Base-by-base conservation (phyloP, 176 grass and related monocot genomes). In the Saccharum spontaneum region DNA sequence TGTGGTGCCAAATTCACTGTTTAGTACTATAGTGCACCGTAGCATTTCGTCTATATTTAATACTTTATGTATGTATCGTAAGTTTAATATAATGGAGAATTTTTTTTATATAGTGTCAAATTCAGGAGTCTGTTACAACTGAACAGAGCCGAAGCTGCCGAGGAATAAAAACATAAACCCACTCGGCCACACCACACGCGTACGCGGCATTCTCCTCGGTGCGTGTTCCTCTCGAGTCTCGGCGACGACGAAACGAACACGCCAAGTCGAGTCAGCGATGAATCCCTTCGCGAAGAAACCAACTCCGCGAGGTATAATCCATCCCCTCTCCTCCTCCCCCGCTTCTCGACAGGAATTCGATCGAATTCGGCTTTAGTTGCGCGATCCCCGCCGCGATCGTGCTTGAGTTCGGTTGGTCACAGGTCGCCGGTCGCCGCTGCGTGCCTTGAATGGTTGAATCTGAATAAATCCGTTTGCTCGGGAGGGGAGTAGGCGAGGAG, bases 251-350 rank as follows among this genome's bases (percentile, higher is more conserved):
- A 10, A 79, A 77, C 83, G 79, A 86, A 73, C 20, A 43, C 73
- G 1, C 59, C 40, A 45, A 22, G 34, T 7, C 61, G 15, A 39
- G 79, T 57, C 67, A 55, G 43, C 40, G 70, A 98, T 96, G 97
- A 99, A 92, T 77, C 88, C 92, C 41, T 99, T 99, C 73, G 85
- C 90, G 26, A 99, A 99, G 90, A 96, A 99, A 64, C 90, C 91
- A 30, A 95, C 89, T 41, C 69, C 88, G 26, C 80, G 78, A 94
- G 97, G 93, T 99, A 65, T 48, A 41, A n/a, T 49, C 36, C 26
- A 44, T 1, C 10, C 52, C 50, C 50, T 2, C 2, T 54, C 17
- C 50, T 6, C 59, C 15, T 40, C 3, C 41, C 43, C 20, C 31
- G 4, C 13, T 82, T 18, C 20, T 18, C 24, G 40, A n/a, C 30